These are phyloP conservation scores for Rhizopus sp. DNA, from an alignment of 371 early-diverging fungal species.

Conservation along the genomic window DNA sequence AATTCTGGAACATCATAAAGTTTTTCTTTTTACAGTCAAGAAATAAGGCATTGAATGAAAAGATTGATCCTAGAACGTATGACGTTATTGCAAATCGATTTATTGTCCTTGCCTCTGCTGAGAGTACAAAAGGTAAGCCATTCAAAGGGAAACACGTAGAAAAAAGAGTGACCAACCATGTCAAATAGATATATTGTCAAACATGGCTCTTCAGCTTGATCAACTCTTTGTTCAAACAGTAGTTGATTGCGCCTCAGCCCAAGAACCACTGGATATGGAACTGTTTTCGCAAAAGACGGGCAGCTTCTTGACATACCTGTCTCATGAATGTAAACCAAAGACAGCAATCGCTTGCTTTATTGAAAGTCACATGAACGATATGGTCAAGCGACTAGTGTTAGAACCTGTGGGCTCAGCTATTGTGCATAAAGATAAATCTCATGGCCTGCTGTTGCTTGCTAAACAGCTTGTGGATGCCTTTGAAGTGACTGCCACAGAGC, in stretches of 20 bases:
- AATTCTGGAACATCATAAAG: conserved; percentile 22
- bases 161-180: background rate
- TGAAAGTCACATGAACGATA: conserved; percentile 4
- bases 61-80: conserved; percentile 22
- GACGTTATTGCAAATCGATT: conserved; percentile 34
- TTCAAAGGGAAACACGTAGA: background rate
- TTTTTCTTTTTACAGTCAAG: conserved; percentile 21
- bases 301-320: conserved; percentile 21
- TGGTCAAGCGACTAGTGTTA: conserved; percentile 27
- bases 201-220: conserved; percentile 30
- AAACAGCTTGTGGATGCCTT: conserved; percentile 19
- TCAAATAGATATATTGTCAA: conserved; percentile 9
- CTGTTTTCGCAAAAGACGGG: conserved; percentile 30
- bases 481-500: conserved; percentile 2
- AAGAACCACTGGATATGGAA: conserved; percentile 24
- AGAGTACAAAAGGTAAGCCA: conserved; percentile 21
- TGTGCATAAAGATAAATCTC: conserved; percentile 32
- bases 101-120: conserved; percentile 22
- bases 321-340: conserved; percentile 7
- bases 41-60: conserved; percentile 24
- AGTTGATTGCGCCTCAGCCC: conserved; percentile 26
- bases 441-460: conserved; percentile 19
- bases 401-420: conserved; percentile 33
- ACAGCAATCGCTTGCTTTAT: background rate
- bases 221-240: conserved; percentile 27